Evolutionary conservation across 768 basidiomycete genomes (phyloP), one percentile per base, ranked within the genome.

Genomic region (Amanita pallidorosea): DNA sequence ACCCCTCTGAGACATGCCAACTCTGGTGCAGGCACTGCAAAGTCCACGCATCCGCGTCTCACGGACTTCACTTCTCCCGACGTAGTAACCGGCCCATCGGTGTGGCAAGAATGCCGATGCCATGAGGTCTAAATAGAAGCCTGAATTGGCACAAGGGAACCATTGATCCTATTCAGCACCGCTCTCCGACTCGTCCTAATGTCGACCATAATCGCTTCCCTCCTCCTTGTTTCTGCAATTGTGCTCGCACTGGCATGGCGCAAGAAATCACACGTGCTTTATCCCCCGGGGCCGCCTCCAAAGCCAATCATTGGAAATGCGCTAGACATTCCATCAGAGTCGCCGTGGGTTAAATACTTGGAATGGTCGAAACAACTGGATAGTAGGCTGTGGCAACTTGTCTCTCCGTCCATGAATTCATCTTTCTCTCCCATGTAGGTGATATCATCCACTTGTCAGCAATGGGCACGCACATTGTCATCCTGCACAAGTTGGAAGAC

Each of bases 371-470:
- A 50, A 40, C 27, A 41, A 29, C 38, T 36, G 6, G 37, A 47
- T 37, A 47, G 46, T 47, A 36, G 2, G 46, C 6, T 25, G 5
- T 25, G 25, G 6, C 7, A 25, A 25, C 25, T 25, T 45, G 7
- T 27, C 18, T 43, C 20, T 18, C 45, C 7, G 29, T 18, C 7
- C 7, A 29, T 33, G 3, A 25, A 23, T 0, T 7, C n/a, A 18
- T 12, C 4, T 6, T 33, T 33, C 15, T 18, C 9, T 8, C 31
- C 2, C 4, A 15, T 35, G 20, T 25, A 63, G 65, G 63, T 48
- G 60, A 61, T 44, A 58, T 68, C 8, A 55, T 63, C 5, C 53
- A 62, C 47, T 27, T 65, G 4, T 52, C 54, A 11, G 55, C 45
- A n/a, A 47, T 57, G 11, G 56, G 56, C 6, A 56, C 60, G 34